Evolutionary conservation across 768 basidiomycete species (phyloP).

Genomic region (Amanita exitialis): DNA sequence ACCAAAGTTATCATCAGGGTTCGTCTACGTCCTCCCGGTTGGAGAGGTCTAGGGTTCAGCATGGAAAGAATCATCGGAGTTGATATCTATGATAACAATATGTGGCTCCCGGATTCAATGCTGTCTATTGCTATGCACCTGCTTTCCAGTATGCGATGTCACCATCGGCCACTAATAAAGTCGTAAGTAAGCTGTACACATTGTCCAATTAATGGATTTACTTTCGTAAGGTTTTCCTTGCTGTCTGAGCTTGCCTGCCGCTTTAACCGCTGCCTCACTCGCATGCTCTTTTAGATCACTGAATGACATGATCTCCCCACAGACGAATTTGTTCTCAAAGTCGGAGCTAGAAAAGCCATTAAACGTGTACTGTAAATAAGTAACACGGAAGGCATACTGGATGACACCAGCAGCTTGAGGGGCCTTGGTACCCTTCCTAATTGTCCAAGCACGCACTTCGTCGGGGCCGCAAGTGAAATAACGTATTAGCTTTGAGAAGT

Average conservation of each 20-base stretch:
- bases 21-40: not conserved
- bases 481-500: slow-evolving; percentile 61
- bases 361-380: not conserved
- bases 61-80: not conserved
- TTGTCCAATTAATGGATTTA: slow-evolving; percentile 26
- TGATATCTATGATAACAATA: not conserved
- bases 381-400: slow-evolving; percentile 48
- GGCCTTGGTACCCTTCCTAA: slow-evolving; percentile 87
- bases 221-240: slow-evolving; percentile 97
- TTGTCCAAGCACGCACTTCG: slow-evolving; percentile 98
- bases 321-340: slow-evolving; percentile 97
- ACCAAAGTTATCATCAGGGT: slow-evolving; percentile 18
- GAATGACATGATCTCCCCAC: slow-evolving; percentile 93
- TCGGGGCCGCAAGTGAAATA: slow-evolving; percentile 98
- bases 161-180: slow-evolving; percentile 62
- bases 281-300: slow-evolving; percentile 88
- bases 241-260: slow-evolving; percentile 88
- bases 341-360: slow-evolving; percentile 51
- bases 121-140: slow-evolving; percentile 31
- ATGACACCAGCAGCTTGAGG: slow-evolving; percentile 98
- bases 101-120: not conserved
- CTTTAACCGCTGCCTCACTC: slow-evolving; percentile 86
- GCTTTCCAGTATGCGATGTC: slow-evolving; percentile 92
- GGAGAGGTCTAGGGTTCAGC: not conserved
- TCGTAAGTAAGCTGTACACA: slow-evolving; percentile 2